Base-by-base conservation (phyloP, 768 basidiomycete genomes). In the Agaricus subrufescens region DNA sequence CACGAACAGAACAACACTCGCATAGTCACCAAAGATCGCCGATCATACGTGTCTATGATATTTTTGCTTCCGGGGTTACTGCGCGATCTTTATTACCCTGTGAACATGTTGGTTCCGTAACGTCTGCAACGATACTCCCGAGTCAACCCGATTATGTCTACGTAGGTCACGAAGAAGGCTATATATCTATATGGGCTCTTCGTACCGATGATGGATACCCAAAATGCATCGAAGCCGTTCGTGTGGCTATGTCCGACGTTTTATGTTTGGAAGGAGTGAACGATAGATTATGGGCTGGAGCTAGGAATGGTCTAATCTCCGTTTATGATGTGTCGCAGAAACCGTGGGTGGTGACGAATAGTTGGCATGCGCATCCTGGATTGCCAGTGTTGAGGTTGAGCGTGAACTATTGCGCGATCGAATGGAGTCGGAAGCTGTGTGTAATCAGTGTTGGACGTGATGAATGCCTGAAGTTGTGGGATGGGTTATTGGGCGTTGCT, bases 161-260 rank as follows among this genome's bases (percentile, higher is more conserved):
- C 63, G 74, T 99, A 34, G 94, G 90, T 0, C 96, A 99, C 63
- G 95, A 98, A 68, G 94, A 89, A 42, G 96, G 96, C 0, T 86
- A 79, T 64, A 77, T 98, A 59, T 87, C 86, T 1, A 74, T 95
- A n/a, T 99, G 97, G 94, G 62, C 71, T 25, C 59, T 82, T 9
- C 73, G 75, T 2, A 76, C 78, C 0, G 72, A 70, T 2, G 85
- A 83, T 57, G 83, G 81, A 40, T 73, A 77, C 44, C 87, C 89
- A 0, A 66, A 66, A 7, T 96, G 91, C 65, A 63, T 82, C 12
- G 87, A 90, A 59, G 86, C 90, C 26, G 74, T 92, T 64, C 92
- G 89, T 71, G 84, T 97, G 48, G 83, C 87, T 4, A 74, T 80
- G 30, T 92, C 87, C 45, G 91, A 93, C 69, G 83, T 99, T 51